Conservation (phyloP, 768 basidiomycete genomes). For the Panaeolus papilionaceus region DNA sequence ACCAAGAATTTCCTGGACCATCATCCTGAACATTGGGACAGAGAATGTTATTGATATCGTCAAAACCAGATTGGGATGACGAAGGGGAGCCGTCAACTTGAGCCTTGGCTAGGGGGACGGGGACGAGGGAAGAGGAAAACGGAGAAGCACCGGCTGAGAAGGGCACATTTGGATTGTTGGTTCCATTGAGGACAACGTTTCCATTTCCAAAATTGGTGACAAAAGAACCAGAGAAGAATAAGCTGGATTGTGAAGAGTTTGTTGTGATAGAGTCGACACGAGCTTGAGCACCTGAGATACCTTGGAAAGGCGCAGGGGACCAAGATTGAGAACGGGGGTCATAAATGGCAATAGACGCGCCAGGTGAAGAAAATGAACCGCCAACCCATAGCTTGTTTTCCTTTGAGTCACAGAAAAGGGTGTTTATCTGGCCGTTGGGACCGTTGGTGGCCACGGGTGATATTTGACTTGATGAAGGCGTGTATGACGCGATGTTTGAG, state of each 20-base stretch:
- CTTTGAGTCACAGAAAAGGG: constrained; percentile 78
- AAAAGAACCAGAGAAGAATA: constrained; percentile 93
- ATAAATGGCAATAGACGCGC: constrained; percentile 74
- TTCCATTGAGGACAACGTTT: constrained; percentile 55
- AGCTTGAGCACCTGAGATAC: constrained; percentile 73
- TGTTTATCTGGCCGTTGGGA: constrained; percentile 74
- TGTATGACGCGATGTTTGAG: constrained; percentile 81
- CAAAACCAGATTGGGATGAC: constrained; percentile 63
- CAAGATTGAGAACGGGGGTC: constrained; percentile 68
- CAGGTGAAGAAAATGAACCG: constrained; percentile 75
- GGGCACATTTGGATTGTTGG: constrained; percentile 87
- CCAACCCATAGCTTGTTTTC: constrained; percentile 78
- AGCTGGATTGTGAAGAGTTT: constrained; percentile 70
- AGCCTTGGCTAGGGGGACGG: constrained; percentile 71
- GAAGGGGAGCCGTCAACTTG: constrained; percentile 65
- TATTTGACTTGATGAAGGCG: constrained; percentile 61
- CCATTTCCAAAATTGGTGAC: constrained; percentile 71
- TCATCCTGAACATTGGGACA: constrained; percentile 82
- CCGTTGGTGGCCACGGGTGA: constrained; percentile 69
- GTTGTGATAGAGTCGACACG: constrained; percentile 79
- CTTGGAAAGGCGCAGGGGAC: constrained; percentile 81
- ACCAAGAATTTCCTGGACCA: constrained; percentile 85
- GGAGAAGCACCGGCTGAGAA: constrained; percentile 83
- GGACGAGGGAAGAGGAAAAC: constrained; percentile 89
- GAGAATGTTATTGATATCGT: constrained; percentile 70